Percentiles rank a stretch among this genome's conserved stretches.
Conservation (phyloP, 2,329 filamentous ascomycete species). For the Botrytis deweyae region DNA sequence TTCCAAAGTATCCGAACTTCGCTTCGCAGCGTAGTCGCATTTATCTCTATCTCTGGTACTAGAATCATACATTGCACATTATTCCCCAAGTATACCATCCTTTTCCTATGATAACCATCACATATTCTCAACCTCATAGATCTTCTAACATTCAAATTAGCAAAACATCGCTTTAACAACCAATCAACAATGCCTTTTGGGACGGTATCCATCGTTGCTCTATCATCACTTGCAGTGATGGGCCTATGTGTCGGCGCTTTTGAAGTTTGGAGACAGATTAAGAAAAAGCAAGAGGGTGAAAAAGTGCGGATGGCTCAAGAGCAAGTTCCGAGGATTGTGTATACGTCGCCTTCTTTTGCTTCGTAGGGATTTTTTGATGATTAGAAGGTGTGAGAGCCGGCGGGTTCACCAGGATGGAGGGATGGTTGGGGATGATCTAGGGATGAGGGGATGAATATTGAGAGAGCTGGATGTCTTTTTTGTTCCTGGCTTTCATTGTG, state of each 20-base stretch:
- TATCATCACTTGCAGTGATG: background rate
- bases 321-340: background rate
- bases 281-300: background rate
- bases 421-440: background rate
- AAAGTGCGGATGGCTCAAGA: background rate
- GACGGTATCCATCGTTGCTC: background rate
- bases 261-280: background rate
- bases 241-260: background rate
- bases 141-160: background rate
- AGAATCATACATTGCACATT: background rate
- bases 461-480: background rate
- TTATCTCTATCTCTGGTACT: background rate
- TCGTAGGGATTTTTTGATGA: background rate
- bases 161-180: background rate
- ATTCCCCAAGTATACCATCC: background rate
- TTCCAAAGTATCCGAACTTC: background rate
- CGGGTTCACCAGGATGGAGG: background rate
- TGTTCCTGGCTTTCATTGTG: background rate
- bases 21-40: background rate
- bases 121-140: background rate
- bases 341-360: background rate
- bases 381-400: background rate
- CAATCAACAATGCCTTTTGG: background rate
- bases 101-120: fast-evolving
- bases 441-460: background rate